Evolutionary conservation across 345 rosid genomes (phyloP).

Genomic region (Eucalyptus curtisii): DNA sequence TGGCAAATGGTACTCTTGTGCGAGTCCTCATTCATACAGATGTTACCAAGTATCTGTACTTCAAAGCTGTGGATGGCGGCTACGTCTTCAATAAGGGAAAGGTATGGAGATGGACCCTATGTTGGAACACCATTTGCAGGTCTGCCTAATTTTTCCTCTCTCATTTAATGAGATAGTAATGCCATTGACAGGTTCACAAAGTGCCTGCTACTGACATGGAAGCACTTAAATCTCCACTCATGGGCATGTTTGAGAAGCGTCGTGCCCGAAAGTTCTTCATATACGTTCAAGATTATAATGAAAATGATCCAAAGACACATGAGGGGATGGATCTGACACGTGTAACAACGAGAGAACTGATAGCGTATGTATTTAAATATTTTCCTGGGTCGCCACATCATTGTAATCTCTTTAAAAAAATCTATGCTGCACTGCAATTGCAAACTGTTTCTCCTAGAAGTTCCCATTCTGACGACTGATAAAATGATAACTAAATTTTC

Average conservation of each 20-base stretch:
- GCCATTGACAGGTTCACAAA: slow-evolving; percentile 56
- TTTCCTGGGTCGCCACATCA: neutral
- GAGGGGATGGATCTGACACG: slow-evolving; percentile 89
- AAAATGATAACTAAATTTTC: neutral
- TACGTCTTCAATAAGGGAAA: slow-evolving; percentile 3
- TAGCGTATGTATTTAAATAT: slow-evolving; percentile 43
- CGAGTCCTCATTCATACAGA: slow-evolving; percentile 4
- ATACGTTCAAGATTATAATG: slow-evolving; percentile 77
- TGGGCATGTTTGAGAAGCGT: slow-evolving; percentile 98
- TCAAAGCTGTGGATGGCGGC: slow-evolving; percentile 9
- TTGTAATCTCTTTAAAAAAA: neutral
- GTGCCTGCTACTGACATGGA: slow-evolving; percentile 97
- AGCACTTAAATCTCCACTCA: slow-evolving; percentile 86
- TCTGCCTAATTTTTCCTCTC: neutral
- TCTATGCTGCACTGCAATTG: neutral
- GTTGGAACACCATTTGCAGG: neutral
- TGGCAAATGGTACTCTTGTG: slow-evolving; percentile 7
- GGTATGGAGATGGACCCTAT: neutral
- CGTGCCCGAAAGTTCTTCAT: slow-evolving; percentile 90
- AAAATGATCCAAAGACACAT: slow-evolving; percentile 77
- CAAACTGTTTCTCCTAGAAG: neutral
- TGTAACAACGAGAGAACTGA: slow-evolving; percentile 71
- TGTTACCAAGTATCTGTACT: slow-evolving; percentile 11
- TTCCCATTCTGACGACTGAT: neutral
- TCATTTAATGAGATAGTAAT: neutral